Evolutionary conservation across 164 flowering plant genomes (phyloP).

Genomic region (Vitis labrusca): DNA sequence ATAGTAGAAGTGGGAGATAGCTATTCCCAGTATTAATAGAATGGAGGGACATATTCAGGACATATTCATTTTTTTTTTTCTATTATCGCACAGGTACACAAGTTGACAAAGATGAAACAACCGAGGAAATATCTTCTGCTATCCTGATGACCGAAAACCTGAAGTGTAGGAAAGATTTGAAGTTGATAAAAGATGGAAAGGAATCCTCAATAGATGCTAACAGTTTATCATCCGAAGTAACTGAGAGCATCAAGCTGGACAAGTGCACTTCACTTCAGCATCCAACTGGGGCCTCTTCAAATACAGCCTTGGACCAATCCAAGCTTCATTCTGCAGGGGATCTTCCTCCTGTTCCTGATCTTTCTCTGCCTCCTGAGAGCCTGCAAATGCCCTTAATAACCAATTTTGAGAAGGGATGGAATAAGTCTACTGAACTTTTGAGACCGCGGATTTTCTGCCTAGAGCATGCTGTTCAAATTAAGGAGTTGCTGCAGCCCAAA

Average conservation of each 20-base stretch:
- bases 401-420: constrained; percentile 36
- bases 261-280: not conserved
- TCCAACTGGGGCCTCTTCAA: not conserved
- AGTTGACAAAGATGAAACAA: not conserved
- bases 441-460: constrained; percentile 92
- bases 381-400: constrained; percentile 11
- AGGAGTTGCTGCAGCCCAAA: constrained; percentile 55
- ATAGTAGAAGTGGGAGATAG: no score
- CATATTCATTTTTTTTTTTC: not conserved
- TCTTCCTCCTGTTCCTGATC: constrained; percentile 8
- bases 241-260: constrained; percentile 1
- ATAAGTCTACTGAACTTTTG: constrained; percentile 36
- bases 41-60: not conserved
- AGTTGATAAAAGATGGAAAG: constrained; percentile 3
- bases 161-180: constrained; percentile 8
- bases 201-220: constrained; percentile 9
- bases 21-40: not conserved
- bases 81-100: not conserved
- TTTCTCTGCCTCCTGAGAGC: constrained; percentile 17
- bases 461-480: constrained; percentile 82
- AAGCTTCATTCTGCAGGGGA: constrained; percentile 18
- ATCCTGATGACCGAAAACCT: constrained; percentile 1
- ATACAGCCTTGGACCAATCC: constrained; percentile 8
- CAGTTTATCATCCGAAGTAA: constrained; percentile 5
- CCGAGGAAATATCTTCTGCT: not conserved